Conservation (phyloP, 1,284 basidiomycete species). For the Moniliella sp. region DNA sequence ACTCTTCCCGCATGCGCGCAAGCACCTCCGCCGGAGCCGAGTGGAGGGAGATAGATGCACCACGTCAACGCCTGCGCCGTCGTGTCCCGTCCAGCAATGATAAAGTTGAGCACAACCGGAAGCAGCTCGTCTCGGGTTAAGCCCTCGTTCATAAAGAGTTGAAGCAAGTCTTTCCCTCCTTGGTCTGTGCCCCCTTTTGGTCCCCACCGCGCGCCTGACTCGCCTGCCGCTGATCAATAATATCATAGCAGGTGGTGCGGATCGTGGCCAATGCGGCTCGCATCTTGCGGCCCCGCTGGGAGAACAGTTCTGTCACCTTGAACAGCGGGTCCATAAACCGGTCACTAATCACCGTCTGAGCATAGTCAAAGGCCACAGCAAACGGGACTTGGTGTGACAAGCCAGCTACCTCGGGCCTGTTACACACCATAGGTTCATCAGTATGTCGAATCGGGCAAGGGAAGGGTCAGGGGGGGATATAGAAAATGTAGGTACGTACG, state of each 20-base stretch:
- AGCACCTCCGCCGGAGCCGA: slow-evolving; percentile 7
- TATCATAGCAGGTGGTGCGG: slow-evolving; percentile 9
- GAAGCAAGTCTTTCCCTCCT: slow-evolving; percentile 28
- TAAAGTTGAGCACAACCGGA: slow-evolving; percentile 17
- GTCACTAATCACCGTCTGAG: slow-evolving; percentile 20
- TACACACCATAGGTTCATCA: too few relatives aligned
- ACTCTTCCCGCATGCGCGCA: slow-evolving; percentile 10
- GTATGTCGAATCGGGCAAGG: too few relatives aligned
- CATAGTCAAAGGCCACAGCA: slow-evolving; percentile 27
- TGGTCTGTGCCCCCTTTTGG: slow-evolving; percentile 1
- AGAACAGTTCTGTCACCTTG: slow-evolving; percentile 12
- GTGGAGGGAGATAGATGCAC: slow-evolving; percentile 12
- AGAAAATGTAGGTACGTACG: slow-evolving; percentile 8
- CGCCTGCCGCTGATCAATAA: too few relatives aligned
- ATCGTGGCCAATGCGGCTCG: slow-evolving; percentile 5
- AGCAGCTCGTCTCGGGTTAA: slow-evolving; percentile 23
- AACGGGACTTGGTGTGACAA: too few relatives aligned
- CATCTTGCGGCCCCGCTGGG: slow-evolving; percentile 5
- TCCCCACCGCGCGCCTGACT: too few relatives aligned
- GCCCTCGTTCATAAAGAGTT: slow-evolving; percentile 37
- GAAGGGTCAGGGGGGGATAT: too few relatives aligned
- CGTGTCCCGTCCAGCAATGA: slow-evolving; percentile 19
- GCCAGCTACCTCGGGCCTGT: too few relatives aligned
- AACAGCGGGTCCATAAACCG: slow-evolving; percentile 11
- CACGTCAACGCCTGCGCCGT: slow-evolving; percentile 18